These are phyloP conservation scores for Fonsecaea pugnacius DNA, from an alignment of 2,329 filamentous ascomycete genomes.

Conservation along the genomic window DNA sequence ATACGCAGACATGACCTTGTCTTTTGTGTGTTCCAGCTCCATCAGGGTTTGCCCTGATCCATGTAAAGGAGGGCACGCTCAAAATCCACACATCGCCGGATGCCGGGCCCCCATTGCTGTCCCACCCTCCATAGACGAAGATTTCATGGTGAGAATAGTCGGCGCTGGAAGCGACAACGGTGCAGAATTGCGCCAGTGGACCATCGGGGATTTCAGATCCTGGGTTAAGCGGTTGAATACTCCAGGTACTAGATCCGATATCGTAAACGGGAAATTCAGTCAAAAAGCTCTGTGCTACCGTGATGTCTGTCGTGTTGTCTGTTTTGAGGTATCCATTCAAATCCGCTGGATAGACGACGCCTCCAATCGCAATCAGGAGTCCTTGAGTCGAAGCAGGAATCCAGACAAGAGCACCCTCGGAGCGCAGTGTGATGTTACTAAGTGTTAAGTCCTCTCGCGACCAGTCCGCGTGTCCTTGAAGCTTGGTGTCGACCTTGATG, in stretches of 20 bases:
- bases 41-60: slow-evolving; percentile 6
- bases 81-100: slow-evolving; percentile 43
- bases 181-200: slow-evolving; percentile 46
- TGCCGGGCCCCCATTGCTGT: slow-evolving; percentile 33
- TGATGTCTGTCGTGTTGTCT: slow-evolving; percentile 14
- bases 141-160: slow-evolving; percentile 45
- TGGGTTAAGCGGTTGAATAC: slow-evolving; percentile 42
- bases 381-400: slow-evolving; percentile 46
- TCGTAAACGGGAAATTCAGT: slow-evolving; percentile 45
- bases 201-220: slow-evolving; percentile 40
- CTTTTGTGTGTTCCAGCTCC: slow-evolving; percentile 35
- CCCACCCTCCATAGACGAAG: slow-evolving; percentile 44
- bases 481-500: slow-evolving; percentile 64
- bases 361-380: slow-evolving; percentile 46
- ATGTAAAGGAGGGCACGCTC: slow-evolving; percentile 39
- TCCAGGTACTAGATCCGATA: slow-evolving; percentile 43
- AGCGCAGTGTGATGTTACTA: slow-evolving; percentile 62
- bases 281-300: slow-evolving; percentile 36
- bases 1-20: slow-evolving; percentile 42
- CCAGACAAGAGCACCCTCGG: slow-evolving; percentile 70
- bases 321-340: slow-evolving; percentile 5
- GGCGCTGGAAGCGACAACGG: slow-evolving; percentile 44
- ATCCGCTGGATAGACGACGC: slow-evolving; percentile 36
- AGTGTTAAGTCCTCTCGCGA: slow-evolving; percentile 52
- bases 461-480: slow-evolving; percentile 58